Percentiles rank a stretch among this genome's conserved stretches.
Conservation (phyloP, 805 yeast species). For the Vanderwaltozyma polyspora region DNA sequence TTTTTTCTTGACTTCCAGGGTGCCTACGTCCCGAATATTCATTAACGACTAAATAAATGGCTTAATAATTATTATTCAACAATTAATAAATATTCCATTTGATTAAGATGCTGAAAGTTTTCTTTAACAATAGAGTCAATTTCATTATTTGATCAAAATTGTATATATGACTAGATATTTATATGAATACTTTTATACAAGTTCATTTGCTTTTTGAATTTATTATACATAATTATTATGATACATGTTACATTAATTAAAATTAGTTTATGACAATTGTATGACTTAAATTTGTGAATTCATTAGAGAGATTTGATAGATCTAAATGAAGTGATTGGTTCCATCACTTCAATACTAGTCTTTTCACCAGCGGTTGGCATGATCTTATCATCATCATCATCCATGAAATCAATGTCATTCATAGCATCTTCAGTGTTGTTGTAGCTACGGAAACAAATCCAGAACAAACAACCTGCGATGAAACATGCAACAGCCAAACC, state of each 20-base stretch:
- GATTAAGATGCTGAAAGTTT: too few species aligned
- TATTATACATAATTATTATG: background rate
- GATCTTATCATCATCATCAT: constrained; percentile 7
- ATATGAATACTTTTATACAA: too few species aligned
- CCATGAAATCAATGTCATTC: constrained; percentile 37
- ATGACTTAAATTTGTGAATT: background rate
- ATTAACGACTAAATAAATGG: too few species aligned
- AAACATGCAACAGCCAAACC: constrained; percentile 52
- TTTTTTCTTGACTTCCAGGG: too few species aligned
- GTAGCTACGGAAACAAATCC: constrained; percentile 44
- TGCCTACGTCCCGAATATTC: too few species aligned
- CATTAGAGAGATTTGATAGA: constrained; percentile 12
- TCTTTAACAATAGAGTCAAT: too few species aligned
- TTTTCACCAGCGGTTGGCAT: background rate
- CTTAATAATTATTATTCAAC: too few species aligned
- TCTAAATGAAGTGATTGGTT: constrained; percentile 27
- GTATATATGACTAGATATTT: too few species aligned
- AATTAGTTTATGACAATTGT: background rate
- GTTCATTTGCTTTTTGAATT: too few species aligned
- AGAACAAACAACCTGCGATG: constrained; percentile 50
- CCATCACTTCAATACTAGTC: constrained; percentile 24
- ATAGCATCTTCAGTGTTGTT: constrained; percentile 47
- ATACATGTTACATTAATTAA: background rate
- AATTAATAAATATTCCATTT: too few species aligned
- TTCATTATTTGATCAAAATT: too few species aligned